Evolutionary conservation across 2,329 filamentous ascomycete species (phyloP).

Genomic region (Claviceps spartinae): DNA sequence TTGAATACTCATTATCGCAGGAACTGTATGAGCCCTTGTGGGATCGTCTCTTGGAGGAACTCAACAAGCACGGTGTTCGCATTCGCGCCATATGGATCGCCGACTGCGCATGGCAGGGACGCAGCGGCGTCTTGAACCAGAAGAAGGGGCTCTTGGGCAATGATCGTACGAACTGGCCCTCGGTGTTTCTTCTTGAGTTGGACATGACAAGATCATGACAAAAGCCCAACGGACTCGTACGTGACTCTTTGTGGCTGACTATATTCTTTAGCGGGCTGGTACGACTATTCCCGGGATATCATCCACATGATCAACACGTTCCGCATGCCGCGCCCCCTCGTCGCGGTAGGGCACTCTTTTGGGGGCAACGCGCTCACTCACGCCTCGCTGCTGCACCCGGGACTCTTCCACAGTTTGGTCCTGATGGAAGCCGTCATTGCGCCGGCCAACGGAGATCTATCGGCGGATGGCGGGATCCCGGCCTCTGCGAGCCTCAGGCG

Average conservation of each 20-base stretch:
- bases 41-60: conserved; percentile 58
- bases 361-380: conserved; percentile 63
- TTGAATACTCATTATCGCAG: conserved; percentile 24
- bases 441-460: conserved; percentile 17
- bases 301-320: conserved; percentile 77
- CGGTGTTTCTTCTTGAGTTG: not conserved
- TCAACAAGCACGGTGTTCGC: conserved; percentile 45
- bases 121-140: conserved; percentile 68
- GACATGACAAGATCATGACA: too few species aligned
- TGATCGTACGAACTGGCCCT: conserved; percentile 48
- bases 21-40: conserved; percentile 89
- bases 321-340: conserved; percentile 62
- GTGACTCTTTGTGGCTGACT: not conserved
- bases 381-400: conserved; percentile 63
- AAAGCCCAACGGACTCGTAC: not conserved
- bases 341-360: conserved; percentile 88
- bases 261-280: conserved; percentile 54
- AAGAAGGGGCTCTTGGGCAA: conserved; percentile 50
- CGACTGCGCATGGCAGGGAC: conserved; percentile 75
- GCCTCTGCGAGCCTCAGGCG: conserved; percentile 54
- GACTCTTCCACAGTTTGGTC: conserved; percentile 61
- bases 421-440: conserved; percentile 77
- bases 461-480: conserved; percentile 20
- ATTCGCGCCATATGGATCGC: conserved; percentile 83
- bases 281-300: conserved; percentile 73